Conservation (phyloP, 1,284 basidiomycete species). For the Pseudozyma sp. region DNA sequence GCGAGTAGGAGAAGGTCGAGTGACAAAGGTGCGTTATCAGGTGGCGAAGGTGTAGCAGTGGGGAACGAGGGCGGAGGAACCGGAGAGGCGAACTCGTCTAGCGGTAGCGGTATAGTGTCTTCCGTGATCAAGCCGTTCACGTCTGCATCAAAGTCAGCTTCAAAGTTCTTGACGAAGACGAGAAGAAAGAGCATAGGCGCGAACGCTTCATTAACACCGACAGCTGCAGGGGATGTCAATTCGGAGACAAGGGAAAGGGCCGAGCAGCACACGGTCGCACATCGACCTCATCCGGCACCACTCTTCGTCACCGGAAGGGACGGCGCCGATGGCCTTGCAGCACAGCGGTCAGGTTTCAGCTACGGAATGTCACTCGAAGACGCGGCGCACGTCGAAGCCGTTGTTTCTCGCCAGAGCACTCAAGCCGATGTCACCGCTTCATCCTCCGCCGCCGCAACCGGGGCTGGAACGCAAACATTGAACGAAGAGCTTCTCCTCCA, state of each 20-base stretch:
- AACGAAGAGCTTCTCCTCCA: no score
- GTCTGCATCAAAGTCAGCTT: constrained; percentile 23
- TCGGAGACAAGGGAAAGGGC: neutral
- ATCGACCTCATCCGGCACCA: constrained; percentile 26
- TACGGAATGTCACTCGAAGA: constrained; percentile 43
- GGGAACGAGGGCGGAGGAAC: constrained; percentile 4
- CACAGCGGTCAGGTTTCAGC: constrained; percentile 38
- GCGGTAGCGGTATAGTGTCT: constrained; percentile 3
- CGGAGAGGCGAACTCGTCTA: neutral
- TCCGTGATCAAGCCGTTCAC: constrained; percentile 36
- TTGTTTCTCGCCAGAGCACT: constrained; percentile 32
- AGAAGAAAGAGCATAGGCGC: constrained; percentile 19
- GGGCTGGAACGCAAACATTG: no score
- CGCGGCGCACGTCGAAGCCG: constrained; percentile 37
- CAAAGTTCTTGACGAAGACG: constrained; percentile 29
- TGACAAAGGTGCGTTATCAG: constrained; percentile 4
- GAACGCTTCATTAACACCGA: neutral
- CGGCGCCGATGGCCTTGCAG: constrained; percentile 25
- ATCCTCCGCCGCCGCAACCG: neutral
- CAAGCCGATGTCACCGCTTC: constrained; percentile 13
- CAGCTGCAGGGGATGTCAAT: no score
- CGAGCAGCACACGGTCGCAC: neutral
- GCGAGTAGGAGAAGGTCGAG: constrained; percentile 10
- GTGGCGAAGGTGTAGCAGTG: neutral
- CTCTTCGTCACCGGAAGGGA: constrained; percentile 9